These are phyloP conservation scores for Diutina sp. DNA, from an alignment of 1,139 yeast species.

Conservation along the genomic window DNA sequence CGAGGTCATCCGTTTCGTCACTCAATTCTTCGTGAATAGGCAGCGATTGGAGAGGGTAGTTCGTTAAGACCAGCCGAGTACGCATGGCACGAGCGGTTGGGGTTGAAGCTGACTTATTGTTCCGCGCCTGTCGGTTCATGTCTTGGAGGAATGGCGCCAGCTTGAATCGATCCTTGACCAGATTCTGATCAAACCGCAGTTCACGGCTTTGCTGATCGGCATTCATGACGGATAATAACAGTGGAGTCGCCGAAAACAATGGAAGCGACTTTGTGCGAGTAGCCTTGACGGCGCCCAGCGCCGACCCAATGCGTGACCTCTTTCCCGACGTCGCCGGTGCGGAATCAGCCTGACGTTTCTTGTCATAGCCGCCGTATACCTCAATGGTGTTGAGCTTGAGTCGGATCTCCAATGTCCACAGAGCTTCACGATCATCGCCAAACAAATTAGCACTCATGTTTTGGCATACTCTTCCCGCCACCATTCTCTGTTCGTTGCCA, in stretches of 20 bases:
- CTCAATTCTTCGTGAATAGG: conserved; percentile 8
- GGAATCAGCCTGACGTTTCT: not conserved
- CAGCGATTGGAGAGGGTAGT: conserved; percentile 5
- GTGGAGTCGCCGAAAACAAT: conserved; percentile 32
- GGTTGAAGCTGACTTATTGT: conserved; percentile 3
- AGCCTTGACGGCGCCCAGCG: conserved; percentile 36
- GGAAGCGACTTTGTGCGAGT: conserved; percentile 57
- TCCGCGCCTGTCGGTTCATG: conserved; percentile 19
- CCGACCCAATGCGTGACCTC: not conserved
- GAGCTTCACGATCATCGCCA: conserved; percentile 23
- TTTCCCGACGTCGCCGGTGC: not conserved
- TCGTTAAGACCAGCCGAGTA: conserved; percentile 26
- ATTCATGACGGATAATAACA: conserved; percentile 27
- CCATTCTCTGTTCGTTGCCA: conserved; percentile 19
- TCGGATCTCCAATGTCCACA: conserved; percentile 55
- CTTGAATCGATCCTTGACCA: conserved; percentile 33
- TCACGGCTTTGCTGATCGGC: conserved; percentile 29
- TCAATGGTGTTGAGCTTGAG: conserved; percentile 40
- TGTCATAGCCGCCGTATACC: not conserved
- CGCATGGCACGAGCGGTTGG: conserved; percentile 23
- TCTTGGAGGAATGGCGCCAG: conserved; percentile 32
- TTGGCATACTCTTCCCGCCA: conserved; percentile 65
- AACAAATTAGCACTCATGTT: conserved; percentile 43
- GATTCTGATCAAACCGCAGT: conserved; percentile 27
- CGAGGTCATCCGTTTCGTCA: conserved; percentile 9